These are phyloP conservation scores for Aspergillus hiratsukae DNA, from an alignment of 2,329 filamentous ascomycete species.

Conservation along the genomic window DNA sequence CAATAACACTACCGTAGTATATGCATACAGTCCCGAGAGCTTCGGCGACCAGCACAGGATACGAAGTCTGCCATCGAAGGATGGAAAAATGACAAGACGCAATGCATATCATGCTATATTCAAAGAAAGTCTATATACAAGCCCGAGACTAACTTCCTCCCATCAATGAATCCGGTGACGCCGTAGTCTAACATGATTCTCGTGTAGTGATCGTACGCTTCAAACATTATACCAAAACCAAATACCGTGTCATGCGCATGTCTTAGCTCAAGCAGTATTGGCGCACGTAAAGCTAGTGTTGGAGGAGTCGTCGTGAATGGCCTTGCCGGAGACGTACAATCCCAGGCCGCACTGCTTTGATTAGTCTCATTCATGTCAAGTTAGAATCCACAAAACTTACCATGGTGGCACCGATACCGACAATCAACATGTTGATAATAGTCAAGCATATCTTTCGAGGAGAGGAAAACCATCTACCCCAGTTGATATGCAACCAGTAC, in stretches of 20 bases:
- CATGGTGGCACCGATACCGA: conserved; percentile 30
- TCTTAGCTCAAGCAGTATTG: conserved; percentile 22
- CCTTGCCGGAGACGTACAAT: conserved; percentile 34
- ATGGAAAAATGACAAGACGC: too few relatives aligned
- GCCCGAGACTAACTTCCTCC: neutral
- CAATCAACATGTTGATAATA: conserved; percentile 42
- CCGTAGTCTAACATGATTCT: neutral
- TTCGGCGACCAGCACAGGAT: too few relatives aligned
- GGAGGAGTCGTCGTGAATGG: conserved; percentile 31
- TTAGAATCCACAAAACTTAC: conserved; percentile 7
- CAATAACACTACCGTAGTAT: too few relatives aligned
- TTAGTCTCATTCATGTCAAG: neutral
- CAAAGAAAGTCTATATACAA: neutral
- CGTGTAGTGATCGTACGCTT: neutral
- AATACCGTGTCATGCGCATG: neutral
- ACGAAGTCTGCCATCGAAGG: too few relatives aligned
- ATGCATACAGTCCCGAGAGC: too few relatives aligned
- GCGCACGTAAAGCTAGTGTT: conserved; percentile 37
- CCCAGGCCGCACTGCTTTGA: conserved; percentile 29
- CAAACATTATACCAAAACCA: neutral
- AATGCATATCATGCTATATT: neutral
- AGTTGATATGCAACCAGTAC: conserved; percentile 48
- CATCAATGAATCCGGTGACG: neutral
- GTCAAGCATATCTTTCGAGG: conserved; percentile 44
- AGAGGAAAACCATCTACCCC: conserved; percentile 37